phyloP scores from a whole-genome alignment of 176 grass and related monocot species.

The Typha latifolia region DNA sequence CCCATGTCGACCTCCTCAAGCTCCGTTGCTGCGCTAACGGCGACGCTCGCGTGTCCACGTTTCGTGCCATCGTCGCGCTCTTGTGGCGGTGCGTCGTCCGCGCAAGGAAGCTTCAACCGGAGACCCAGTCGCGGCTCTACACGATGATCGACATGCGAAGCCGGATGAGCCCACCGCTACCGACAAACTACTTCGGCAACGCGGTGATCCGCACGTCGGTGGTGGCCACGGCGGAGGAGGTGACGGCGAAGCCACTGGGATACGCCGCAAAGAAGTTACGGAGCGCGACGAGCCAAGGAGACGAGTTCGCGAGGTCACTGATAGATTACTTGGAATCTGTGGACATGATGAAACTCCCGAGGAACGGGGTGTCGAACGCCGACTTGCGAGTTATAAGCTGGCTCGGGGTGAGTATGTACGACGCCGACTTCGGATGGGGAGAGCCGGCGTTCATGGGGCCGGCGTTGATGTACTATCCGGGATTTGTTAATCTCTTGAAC shows the following conservation, averaged over 20 bases:
- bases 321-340: too few relatives aligned
- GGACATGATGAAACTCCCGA: too few relatives aligned
- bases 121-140: constrained; percentile 37
- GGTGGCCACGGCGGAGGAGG: too few relatives aligned
- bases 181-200: too few relatives aligned
- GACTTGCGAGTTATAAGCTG: constrained; percentile 52
- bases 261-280: too few relatives aligned
- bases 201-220: too few relatives aligned
- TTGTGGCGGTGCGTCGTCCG: constrained; percentile 56
- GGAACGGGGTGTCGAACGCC: constrained; percentile 20
- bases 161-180: constrained; percentile 43
- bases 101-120: constrained; percentile 20
- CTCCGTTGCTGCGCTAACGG: not conserved
- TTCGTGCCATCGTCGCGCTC: constrained; percentile 48
- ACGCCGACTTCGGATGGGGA: constrained; percentile 65
- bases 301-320: too few relatives aligned
- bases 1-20: constrained; percentile 34
- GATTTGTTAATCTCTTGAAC: constrained; percentile 57
- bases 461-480: constrained; percentile 39
- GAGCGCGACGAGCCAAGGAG: too few relatives aligned
- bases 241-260: too few relatives aligned
- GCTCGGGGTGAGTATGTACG: constrained; percentile 46
- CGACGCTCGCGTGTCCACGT: constrained; percentile 32
- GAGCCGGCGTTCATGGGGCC: constrained; percentile 35
- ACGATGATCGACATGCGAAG: constrained; percentile 61